phyloP scores from a whole-genome alignment of 129 eudicot genomes.

The Calendula officinalis region DNA sequence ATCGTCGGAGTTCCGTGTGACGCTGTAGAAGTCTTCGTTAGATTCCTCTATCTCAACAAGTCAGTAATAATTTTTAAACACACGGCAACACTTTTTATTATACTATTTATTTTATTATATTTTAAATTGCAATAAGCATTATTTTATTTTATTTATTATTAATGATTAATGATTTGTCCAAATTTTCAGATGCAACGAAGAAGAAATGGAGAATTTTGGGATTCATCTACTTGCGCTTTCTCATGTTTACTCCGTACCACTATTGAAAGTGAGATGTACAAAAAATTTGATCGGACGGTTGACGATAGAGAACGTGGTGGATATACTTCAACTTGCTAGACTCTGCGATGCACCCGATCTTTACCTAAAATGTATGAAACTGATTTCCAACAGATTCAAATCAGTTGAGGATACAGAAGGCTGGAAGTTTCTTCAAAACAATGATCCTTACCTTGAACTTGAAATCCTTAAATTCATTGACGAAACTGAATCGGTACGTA shows the following conservation, averaged over 20 bases:
- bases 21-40: slow-evolving; percentile 71
- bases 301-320: slow-evolving; percentile 69
- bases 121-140: slow-evolving; percentile 9
- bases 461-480: slow-evolving; percentile 88
- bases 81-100: slow-evolving; percentile 2
- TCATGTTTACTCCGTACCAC: slow-evolving; percentile 77
- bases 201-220: slow-evolving; percentile 74
- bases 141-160: neutral
- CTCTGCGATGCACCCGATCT: slow-evolving; percentile 91
- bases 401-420: slow-evolving; percentile 78
- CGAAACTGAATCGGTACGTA: slow-evolving; percentile 68
- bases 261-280: slow-evolving; percentile 69
- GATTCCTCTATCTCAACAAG: slow-evolving; percentile 57
- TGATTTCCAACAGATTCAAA: slow-evolving; percentile 54
- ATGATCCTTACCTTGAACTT: slow-evolving; percentile 84
- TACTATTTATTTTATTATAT: neutral
- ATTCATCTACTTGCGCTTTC: slow-evolving; percentile 82
- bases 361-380: slow-evolving; percentile 71
- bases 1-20: slow-evolving; percentile 86
- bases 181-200: slow-evolving; percentile 61
- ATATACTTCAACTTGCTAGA: slow-evolving; percentile 77
- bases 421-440: slow-evolving; percentile 82
- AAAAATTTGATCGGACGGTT: slow-evolving; percentile 51
- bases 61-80: slow-evolving; percentile 18
- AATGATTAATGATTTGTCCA: neutral